A percentile compares a stretch with the other conserved stretches of the same genome.
Conservation (phyloP, 805 yeast genomes). For the Sugiyamaella lignohabitans region DNA sequence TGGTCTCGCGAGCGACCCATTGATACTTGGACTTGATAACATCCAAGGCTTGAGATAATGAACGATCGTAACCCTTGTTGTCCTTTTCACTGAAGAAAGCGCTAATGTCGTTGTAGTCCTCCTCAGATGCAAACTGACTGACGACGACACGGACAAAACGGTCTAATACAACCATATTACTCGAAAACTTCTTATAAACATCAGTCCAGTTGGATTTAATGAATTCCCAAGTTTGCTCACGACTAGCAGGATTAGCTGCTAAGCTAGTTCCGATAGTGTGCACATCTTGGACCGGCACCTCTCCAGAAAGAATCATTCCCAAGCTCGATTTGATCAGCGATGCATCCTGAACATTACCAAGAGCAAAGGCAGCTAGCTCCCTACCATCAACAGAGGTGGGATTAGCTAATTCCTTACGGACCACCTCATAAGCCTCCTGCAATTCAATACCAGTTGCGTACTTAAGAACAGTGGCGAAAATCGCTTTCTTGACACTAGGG, state of each 20-base stretch:
- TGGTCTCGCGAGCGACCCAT: constrained; percentile 45
- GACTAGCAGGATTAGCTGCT: constrained; percentile 40
- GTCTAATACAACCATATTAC: constrained; percentile 47
- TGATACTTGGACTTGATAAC: constrained; percentile 42
- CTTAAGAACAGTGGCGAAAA: constrained; percentile 41
- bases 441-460: constrained; percentile 32
- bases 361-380: constrained; percentile 50
- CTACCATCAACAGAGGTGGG: constrained; percentile 52
- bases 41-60: constrained; percentile 52
- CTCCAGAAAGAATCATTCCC: constrained; percentile 37
- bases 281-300: constrained; percentile 47
- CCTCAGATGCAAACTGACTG: constrained; percentile 32
- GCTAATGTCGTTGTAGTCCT: constrained; percentile 35
- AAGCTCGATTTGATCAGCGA: constrained; percentile 37
- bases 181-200: constrained; percentile 40
- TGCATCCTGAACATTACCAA: constrained; percentile 41
- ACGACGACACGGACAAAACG: constrained; percentile 38
- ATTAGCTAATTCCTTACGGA: constrained; percentile 41
- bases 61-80: constrained; percentile 50
- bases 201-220: constrained; percentile 43
- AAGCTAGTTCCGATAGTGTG: constrained; percentile 45
- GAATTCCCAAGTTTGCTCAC: constrained; percentile 43
- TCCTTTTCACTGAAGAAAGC: constrained; percentile 42
- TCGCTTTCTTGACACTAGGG: constrained; percentile 42
- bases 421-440: constrained; percentile 34